These are phyloP conservation scores for Schizophyllum amplum DNA, from an alignment of 1,284 basidiomycete species.

Conservation along the genomic window DNA sequence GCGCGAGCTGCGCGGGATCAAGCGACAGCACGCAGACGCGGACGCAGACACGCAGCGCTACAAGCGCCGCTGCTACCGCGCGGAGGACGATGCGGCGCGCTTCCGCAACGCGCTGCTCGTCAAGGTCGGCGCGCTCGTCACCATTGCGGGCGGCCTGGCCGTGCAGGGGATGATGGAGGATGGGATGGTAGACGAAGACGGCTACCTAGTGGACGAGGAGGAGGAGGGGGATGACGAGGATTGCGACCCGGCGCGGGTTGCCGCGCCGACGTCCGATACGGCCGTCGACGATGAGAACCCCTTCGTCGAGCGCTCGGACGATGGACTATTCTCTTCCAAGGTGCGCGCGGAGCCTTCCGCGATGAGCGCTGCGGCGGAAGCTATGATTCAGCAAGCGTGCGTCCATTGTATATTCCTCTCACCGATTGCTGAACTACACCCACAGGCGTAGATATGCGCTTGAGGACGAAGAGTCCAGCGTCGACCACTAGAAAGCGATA, in stretches of 20 bases:
- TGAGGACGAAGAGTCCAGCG: too few relatives aligned
- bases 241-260: background rate
- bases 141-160: conserved; percentile 31
- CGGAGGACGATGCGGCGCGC: background rate
- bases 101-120: background rate
- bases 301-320: background rate
- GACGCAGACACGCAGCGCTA: background rate
- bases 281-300: background rate
- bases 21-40: background rate
- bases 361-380: background rate
- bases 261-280: background rate
- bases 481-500: too few relatives aligned
- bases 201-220: conserved; percentile 4
- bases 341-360: background rate
- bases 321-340: background rate
- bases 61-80: background rate
- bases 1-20: background rate
- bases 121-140: conserved; percentile 12
- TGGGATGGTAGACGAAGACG: conserved; percentile 21
- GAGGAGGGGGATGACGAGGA: background rate
- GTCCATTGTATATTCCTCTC: too few relatives aligned
- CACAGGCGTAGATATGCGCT: too few relatives aligned
- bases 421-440: too few relatives aligned
- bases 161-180: conserved; percentile 16
- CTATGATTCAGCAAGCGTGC: background rate